These are phyloP conservation scores for Kodamaea laetipori DNA, from an alignment of 805 yeast species.

Conservation along the genomic window DNA sequence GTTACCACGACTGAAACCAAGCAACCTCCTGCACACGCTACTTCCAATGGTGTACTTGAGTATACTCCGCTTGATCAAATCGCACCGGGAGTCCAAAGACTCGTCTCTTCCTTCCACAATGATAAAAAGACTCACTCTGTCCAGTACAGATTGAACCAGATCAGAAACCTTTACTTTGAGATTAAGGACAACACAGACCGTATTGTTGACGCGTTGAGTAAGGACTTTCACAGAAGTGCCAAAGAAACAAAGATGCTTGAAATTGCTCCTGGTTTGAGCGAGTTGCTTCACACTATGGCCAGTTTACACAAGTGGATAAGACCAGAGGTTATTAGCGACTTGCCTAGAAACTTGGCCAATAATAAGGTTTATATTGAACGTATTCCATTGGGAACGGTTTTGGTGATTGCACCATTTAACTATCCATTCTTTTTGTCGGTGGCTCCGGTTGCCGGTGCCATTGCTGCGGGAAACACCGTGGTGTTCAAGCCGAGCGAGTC, in stretches of 20 bases:
- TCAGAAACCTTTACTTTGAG: conserved; percentile 67
- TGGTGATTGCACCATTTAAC: conserved; percentile 79
- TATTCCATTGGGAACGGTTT: conserved; percentile 61
- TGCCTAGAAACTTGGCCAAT: conserved; percentile 38
- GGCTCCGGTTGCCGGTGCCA: conserved; percentile 72
- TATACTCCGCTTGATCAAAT: conserved; percentile 54
- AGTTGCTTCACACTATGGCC: conserved; percentile 59
- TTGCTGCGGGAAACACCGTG: conserved; percentile 84
- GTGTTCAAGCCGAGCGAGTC: conserved; percentile 75
- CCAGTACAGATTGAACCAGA: conserved; percentile 58
- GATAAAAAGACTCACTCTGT: conserved; percentile 52
- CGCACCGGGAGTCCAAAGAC: conserved; percentile 44
- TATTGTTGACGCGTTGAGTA: conserved; percentile 56
- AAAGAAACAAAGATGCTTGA: conserved; percentile 68
- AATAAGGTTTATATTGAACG: conserved; percentile 35
- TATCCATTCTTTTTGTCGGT: conserved; percentile 70
- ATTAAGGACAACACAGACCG: conserved; percentile 58
- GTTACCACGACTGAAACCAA: background rate
- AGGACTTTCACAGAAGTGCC: conserved; percentile 68
- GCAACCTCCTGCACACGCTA: conserved; percentile 1
- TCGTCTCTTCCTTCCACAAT: conserved; percentile 45
- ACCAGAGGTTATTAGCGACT: conserved; percentile 44
- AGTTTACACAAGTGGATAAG: conserved; percentile 63
- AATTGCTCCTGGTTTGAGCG: conserved; percentile 50
- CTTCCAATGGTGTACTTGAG: conserved; percentile 21